Evolutionary conservation across 164 flowering plant species (phyloP), one percentile per base, ranked within the genome.

Genomic region (Annona cherimola): DNA sequence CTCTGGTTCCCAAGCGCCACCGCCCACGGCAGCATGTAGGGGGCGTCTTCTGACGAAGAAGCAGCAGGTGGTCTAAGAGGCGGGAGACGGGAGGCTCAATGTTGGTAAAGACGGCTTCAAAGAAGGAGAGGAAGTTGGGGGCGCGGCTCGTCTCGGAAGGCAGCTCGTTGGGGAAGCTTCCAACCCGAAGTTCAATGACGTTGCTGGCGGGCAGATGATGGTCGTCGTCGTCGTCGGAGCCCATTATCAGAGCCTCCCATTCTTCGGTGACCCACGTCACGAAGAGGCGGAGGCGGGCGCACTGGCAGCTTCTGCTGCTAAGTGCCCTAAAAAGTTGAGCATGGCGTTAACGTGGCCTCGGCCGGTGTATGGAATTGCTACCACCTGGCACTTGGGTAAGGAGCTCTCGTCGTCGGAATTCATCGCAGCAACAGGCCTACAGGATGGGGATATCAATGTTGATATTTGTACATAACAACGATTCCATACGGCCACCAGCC

Each of bases 231-330:
- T n/a, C n/a, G n/a, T n/a, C n/a, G n/a, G n/a, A n/a, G n/a, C n/a
- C n/a, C n/a, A n/a, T n/a, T n/a, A n/a, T n/a, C n/a, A n/a, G n/a
- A n/a, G 85, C 81, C 26, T 76, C 80, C 98, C 98, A 93, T 78
- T 93, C 98, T 35, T 93, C 90, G 0, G 97, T 89, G 63, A 91
- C 78, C 20, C 88, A 82, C 61, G 90, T 86, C 67, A 90, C 74
- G 74, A 66, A 41, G 46, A 82, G 4, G 60, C 73, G n/a, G n/a
- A n/a, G n/a, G n/a, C n/a, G n/a, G n/a, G n/a, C n/a, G n/a, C n/a
- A n/a, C n/a, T n/a, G n/a, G n/a, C 67, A 3, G 19, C 46, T 2
- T 77, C 42, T n/a, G 74, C 59, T 61, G 64, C 19, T 1, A 90
- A 73, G 18, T 70, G 72, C 71, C 76, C 82, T 79, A 86, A 86